Evolutionary conservation across 805 yeast genomes (phyloP).

Genomic region (Candida montana): DNA sequence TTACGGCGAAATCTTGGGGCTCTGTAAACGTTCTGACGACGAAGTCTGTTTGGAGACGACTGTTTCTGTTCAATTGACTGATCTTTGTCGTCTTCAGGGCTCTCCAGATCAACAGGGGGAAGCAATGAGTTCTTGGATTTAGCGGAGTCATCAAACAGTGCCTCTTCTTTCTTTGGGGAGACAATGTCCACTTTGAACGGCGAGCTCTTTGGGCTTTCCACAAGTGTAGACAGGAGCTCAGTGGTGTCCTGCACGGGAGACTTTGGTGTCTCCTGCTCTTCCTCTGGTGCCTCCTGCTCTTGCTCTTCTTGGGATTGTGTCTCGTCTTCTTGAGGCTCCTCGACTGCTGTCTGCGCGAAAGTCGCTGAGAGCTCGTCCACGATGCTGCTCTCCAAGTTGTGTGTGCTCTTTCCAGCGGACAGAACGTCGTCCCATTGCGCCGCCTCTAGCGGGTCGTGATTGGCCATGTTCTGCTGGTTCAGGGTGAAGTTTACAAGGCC

Average conservation of each 20-base stretch:
- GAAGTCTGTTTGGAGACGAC: constrained; percentile 34
- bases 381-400: constrained; percentile 3
- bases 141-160: constrained; percentile 28
- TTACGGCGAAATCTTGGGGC: constrained; percentile 43
- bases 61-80: constrained; percentile 4
- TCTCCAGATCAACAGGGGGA: constrained; percentile 8
- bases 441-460: constrained; percentile 42
- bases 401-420: constrained; percentile 31
- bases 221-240: constrained; percentile 38
- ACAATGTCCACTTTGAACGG: constrained; percentile 13
- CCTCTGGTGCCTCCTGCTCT: background rate
- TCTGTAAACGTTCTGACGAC: constrained; percentile 40
- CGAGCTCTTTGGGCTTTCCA: constrained; percentile 29
- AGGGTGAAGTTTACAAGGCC: background rate
- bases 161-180: constrained; percentile 27
- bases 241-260: constrained; percentile 11
- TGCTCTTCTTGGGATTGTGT: background rate
- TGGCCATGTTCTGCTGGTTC: constrained; percentile 1
- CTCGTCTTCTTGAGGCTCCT: constrained; percentile 1
- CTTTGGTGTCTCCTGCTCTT: background rate
- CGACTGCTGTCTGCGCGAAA: constrained; percentile 4
- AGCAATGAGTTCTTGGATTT: constrained; percentile 3
- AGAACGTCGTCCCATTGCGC: constrained; percentile 59
- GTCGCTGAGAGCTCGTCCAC: constrained; percentile 20
- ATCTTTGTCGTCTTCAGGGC: constrained; percentile 13